Evolutionary conservation across 2,329 filamentous ascomycete species (phyloP), one percentile per base, ranked within the genome.

Genomic region (Periconia sp.): DNA sequence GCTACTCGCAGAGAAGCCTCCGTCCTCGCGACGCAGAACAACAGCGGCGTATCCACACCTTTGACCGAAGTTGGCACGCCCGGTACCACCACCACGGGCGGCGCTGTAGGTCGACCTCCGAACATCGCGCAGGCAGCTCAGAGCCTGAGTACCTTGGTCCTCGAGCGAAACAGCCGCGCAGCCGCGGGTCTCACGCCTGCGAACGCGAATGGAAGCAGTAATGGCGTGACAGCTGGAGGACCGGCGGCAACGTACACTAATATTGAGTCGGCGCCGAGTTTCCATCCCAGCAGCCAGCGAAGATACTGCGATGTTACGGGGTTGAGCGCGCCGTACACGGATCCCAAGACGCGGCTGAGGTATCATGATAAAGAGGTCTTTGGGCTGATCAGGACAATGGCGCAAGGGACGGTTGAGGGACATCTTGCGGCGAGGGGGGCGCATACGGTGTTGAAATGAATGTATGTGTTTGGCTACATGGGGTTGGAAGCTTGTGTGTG

Each of bases 301-400:
- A 90, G 89, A 66, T 99, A 97, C 76, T 99, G 94, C 79, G 95
- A 99, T 74, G 84, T 99, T 65, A 99, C 94, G 1, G 95, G 94
- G 1, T 77, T 99, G 60, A 85, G 91, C n/a, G 91, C 92, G 30
- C 88, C 89, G 6, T 99, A 99, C 72, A 85, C 90, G 31, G 94
- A 99, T 71, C 95, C 94, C 2, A 99, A 99, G 82, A 96, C 92
- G 40, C 84, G 93, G 59, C 76, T 99, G 74, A 82, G 93, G 57
- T 99, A 99, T 75, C 90, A 96, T 74, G 88, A 99, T 74, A 89
- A 85, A 73, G 94, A 99, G 78, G 85, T 97, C 6, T 99, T 97
- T 78, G 85, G 83, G 2, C 84, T 92, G 41, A 88, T 99, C 54
- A 85, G 92, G 66, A 85, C 82, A 2, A 76, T 99, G 64, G 88